Base-by-base conservation (phyloP, 768 basidiomycete genomes). In the Phanerochaete sordida region DNA sequence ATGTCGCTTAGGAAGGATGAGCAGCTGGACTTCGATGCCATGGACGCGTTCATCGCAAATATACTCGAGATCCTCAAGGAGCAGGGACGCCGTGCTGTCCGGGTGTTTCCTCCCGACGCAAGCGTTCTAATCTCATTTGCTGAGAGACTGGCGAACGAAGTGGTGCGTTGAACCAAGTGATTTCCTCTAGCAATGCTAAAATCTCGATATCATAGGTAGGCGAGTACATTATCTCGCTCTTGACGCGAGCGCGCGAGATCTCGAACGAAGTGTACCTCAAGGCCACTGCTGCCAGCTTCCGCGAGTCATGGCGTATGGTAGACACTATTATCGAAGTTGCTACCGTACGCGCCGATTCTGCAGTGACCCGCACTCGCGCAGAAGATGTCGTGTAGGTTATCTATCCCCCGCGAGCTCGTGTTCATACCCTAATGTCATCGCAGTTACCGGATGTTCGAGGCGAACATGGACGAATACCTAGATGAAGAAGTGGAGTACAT, bases 381-480 rank as follows among this genome's bases (percentile, higher is more conserved):
- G 93, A 97, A 70, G 92, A 96, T 70, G 83, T 95, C 45, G 79
- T 96, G 89, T 96, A 68, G 66, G 86, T 79, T 35, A n/a, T 53
- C 31, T 39, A 45, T 9, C 30, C 16, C 51, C 3, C 11, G 46
- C 15, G 46, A 13, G 48, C 21, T 27, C 24, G 26, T 19, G 44
- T 9, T 52, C 49, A 50, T 62, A 35, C 6, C 6, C 13, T 7
- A 35, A 6, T 6, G 13, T 7, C 33, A 35, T 35, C 58, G 24
- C 65, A 95, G 94, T 13, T 96, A 93, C 71, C 84, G 81, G 48
- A 97, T 98, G 93, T 98, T 98, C 65, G 95, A 98, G 72, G 78
- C 82, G 11, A 91, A 95, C 71, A 97, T 98, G 93, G 95, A 97
- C 69, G 95, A 98, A 68, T 98, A 98, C 67, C 86, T 98, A 2